Evolutionary conservation across 257 asterid species (phyloP).

Genomic region (Voacanga thouarsii): DNA sequence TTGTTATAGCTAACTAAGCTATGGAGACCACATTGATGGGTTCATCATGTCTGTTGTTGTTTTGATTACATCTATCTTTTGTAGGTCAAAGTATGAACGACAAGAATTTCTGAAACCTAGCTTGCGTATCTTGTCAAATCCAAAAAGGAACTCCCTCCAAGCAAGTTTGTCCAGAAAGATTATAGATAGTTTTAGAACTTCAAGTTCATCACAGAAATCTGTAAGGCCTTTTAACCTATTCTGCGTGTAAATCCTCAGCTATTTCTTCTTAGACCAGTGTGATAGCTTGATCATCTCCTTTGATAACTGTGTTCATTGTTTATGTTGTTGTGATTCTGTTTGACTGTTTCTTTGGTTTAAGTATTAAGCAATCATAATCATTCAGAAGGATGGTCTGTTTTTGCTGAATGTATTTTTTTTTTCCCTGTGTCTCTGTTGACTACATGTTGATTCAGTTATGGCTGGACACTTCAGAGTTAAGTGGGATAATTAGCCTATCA

Average conservation of each 20-base stretch:
- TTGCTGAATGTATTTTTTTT: not conserved
- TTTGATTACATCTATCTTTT: slow-evolving; percentile 18
- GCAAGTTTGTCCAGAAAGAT: slow-evolving; percentile 68
- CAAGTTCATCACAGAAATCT: slow-evolving; percentile 55
- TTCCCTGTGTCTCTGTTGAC: not conserved
- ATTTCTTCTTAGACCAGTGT: not conserved
- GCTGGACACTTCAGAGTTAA: not conserved
- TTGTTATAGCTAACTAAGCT: not conserved
- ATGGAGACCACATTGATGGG: not conserved
- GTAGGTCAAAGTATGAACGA: slow-evolving; percentile 84
- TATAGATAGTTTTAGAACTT: slow-evolving; percentile 58
- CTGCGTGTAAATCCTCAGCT: not conserved
- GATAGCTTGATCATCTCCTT: not conserved
- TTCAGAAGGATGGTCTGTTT: not conserved
- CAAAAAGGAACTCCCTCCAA: slow-evolving; percentile 55
- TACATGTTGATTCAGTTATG: not conserved
- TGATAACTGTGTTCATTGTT: not conserved
- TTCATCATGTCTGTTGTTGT: slow-evolving; percentile 5
- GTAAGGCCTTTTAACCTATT: slow-evolving; percentile 37
- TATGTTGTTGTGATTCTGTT: not conserved
- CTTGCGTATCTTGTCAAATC: slow-evolving; percentile 70
- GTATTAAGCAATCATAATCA: not conserved
- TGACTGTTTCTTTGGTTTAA: not conserved
- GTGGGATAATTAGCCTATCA: not conserved
- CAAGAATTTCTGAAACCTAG: slow-evolving; percentile 95